Evolutionary conservation across 768 basidiomycete genomes (phyloP).

Genomic region (Tylopilus felleus): DNA sequence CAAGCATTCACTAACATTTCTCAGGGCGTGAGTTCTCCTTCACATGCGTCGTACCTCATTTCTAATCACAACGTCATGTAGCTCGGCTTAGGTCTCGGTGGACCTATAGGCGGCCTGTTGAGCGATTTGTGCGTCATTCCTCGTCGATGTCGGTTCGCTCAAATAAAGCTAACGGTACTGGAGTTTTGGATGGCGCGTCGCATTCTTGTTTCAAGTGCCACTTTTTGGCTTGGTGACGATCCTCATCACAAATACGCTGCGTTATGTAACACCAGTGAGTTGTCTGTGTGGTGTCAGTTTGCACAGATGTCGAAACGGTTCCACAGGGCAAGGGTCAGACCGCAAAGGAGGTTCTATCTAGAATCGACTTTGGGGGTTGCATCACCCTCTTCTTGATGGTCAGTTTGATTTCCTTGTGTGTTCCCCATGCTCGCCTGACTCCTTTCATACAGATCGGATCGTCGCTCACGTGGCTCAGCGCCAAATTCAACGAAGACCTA

Average conservation of each 20-base stretch:
- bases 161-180: not conserved
- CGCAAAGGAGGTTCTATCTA: conserved; percentile 60
- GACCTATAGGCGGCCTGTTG: conserved; percentile 21
- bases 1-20: conserved; percentile 44
- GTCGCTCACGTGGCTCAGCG: conserved; percentile 67
- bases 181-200: conserved; percentile 44
- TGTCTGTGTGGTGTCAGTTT: not conserved
- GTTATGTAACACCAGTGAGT: conserved; percentile 64
- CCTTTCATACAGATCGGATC: conserved; percentile 44
- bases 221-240: conserved; percentile 51
- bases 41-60: not conserved
- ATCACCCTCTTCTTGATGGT: conserved; percentile 52
- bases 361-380: conserved; percentile 80
- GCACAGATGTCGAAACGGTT: not conserved
- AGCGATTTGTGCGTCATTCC: conserved; percentile 16
- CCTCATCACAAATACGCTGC: conserved; percentile 49
- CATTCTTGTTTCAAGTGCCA: conserved; percentile 70
- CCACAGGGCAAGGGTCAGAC: conserved; percentile 62
- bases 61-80: not conserved
- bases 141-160: not conserved
- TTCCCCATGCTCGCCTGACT: not conserved
- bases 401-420: not conserved
- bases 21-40: conserved; percentile 12
- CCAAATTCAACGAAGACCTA: conserved; percentile 62
- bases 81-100: conserved; percentile 24